Conservation (phyloP, 2,329 filamentous ascomycete species). For the Aspergillus nomiae region DNA sequence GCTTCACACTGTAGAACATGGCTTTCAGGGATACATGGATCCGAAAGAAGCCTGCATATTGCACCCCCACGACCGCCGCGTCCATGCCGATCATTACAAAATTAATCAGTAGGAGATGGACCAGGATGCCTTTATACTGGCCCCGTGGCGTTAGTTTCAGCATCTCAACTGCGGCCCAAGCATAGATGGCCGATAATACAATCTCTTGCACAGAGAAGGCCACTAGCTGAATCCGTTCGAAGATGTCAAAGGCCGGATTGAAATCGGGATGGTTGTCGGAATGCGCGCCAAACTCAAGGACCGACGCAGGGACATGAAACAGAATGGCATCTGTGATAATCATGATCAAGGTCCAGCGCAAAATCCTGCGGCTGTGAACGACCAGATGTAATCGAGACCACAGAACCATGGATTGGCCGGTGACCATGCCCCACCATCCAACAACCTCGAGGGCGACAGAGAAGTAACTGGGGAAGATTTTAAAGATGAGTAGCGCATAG, state of each 20-base stretch:
- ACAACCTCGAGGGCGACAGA: neutral
- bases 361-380: neutral
- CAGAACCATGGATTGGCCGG: constrained; percentile 2
- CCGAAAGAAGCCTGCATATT: neutral
- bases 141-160: neutral
- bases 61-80: neutral
- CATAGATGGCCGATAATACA: neutral
- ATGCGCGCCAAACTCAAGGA: neutral
- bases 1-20: neutral
- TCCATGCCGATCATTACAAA: neutral
- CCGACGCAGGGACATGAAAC: neutral
- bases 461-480: neutral
- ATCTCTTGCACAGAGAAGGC: neutral
- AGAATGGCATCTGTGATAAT: neutral
- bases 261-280: neutral
- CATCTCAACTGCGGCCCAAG: neutral
- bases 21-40: neutral
- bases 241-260: neutral
- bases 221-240: neutral
- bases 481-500: neutral
- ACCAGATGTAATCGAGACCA: constrained; percentile 4
- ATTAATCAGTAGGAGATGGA: neutral
- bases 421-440: constrained; percentile 4
- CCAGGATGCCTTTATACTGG: neutral
- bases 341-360: neutral